Base-by-base conservation (phyloP, 176 grass and related monocot species). In the Cenchrus fungigraminus region DNA sequence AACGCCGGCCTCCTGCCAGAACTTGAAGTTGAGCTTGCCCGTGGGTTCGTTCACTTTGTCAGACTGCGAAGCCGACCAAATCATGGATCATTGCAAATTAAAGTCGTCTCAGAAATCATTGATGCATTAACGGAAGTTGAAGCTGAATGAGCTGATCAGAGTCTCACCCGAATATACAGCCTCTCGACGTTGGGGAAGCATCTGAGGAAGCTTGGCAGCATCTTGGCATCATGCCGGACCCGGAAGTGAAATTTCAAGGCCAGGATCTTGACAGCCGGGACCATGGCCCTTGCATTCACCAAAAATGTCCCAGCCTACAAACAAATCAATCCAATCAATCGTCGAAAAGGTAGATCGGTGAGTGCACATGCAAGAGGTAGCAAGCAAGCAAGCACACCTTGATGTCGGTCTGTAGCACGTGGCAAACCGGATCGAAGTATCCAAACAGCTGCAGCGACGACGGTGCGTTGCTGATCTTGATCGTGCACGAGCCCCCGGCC, bases 171-270 rank as follows among this genome's bases (percentile, higher is more conserved):
- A 28, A 80, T 12, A 40, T 80, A 19, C 65, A 83, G 22, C 28
- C 6, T 56, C 40, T 82, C 80, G 12, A 82, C 14, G 11, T 57
- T 70, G 13, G 80, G 80, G 57, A 82, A 82, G 19, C 80, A 82
- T 82, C 17, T 60, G 34, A 82, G 80, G 32, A 82, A 59, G 25
- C 15, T 56, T 6, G 53, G 19, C 19, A 82, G 42, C 80, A 82
- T 54, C 37, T 82, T 82, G 53, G 37, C 80, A 25, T 54, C 32
- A 15, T 55, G 55, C 40, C 53, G n/a, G 37, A 56, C 32, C 58
- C 54, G 3, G 45, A 72, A 57, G 7, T 42, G 12, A 20, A 82
- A 4, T 5, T 59, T 14, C 22, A 80, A 64, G 25, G 44, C 50
- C 14, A 84, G 60, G 5, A 14, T 68, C n/a, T 77, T 77, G 5